These are phyloP conservation scores for Cystofilobasidium macerans DNA, from an alignment of 768 basidiomycete species.

Conservation along the genomic window DNA sequence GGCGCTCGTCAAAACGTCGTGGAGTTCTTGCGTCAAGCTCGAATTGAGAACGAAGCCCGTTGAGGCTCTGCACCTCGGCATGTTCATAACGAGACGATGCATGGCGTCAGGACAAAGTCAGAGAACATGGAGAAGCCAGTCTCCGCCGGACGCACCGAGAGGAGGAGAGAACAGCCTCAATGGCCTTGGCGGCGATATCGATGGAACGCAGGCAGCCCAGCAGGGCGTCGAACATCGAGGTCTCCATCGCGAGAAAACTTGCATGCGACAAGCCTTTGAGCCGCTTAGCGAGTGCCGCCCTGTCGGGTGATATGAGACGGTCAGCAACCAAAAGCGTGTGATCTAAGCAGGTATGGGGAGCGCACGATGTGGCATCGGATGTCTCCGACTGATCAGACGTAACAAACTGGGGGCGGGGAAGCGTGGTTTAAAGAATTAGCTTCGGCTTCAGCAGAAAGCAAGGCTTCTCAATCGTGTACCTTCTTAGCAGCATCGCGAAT, in stretches of 20 bases:
- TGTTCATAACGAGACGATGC: background rate
- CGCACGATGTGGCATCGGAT: background rate
- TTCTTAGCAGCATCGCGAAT: slow-evolving; percentile 50
- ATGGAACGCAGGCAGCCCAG: slow-evolving; percentile 59
- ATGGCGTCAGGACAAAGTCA: background rate
- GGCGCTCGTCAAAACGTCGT: slow-evolving; percentile 64
- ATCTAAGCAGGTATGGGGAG: background rate
- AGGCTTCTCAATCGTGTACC: no score
- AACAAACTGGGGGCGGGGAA: background rate
- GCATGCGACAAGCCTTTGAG: slow-evolving; percentile 57
- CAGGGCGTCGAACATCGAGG: slow-evolving; percentile 51
- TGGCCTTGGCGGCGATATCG: slow-evolving; percentile 42
- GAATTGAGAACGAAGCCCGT: background rate
- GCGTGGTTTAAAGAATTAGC: no score
- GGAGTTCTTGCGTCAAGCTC: slow-evolving; percentile 44
- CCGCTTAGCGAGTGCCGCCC: slow-evolving; percentile 46
- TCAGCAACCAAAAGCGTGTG: background rate
- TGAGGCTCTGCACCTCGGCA: no score
- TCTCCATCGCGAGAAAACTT: slow-evolving; percentile 56
- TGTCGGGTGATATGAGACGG: slow-evolving; percentile 28
- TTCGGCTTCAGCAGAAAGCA: no score
- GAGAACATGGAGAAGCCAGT: background rate
- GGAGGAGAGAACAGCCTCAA: slow-evolving; percentile 36
- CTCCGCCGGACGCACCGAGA: slow-evolving; percentile 27
- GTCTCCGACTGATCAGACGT: background rate